Percentiles rank a stretch among this genome's conserved stretches.
phyloP scores from a whole-genome alignment of 2,329 filamentous ascomycete genomes.

The Thielaviopsis musarum region DNA sequence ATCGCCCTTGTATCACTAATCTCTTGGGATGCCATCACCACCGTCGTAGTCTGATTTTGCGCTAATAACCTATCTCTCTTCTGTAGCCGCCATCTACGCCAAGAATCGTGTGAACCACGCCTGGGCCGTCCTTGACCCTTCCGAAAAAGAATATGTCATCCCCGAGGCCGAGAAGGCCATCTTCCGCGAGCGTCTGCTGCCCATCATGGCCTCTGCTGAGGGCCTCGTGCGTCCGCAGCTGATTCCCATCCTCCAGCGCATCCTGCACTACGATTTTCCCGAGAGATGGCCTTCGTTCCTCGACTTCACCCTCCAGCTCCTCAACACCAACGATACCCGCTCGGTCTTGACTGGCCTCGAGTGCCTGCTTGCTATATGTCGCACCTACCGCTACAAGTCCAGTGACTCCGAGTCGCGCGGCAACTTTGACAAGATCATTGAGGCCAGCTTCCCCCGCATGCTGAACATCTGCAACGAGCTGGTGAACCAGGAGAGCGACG shows the following conservation, averaged over 20 bases:
- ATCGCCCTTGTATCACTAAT: not conserved
- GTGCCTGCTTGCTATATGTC: slow-evolving; percentile 85
- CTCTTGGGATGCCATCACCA: not conserved
- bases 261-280: slow-evolving; percentile 90
- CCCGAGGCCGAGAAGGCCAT: slow-evolving; percentile 76
- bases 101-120: slow-evolving; percentile 94
- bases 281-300: slow-evolving; percentile 88
- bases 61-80: slow-evolving; percentile 10
- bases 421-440: slow-evolving; percentile 90
- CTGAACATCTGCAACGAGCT: slow-evolving; percentile 75
- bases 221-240: slow-evolving; percentile 80
- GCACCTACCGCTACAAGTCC: slow-evolving; percentile 84
- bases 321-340: slow-evolving; percentile 69
- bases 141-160: slow-evolving; percentile 51
- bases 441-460: slow-evolving; percentile 75
- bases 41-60: not conserved
- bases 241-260: slow-evolving; percentile 85
- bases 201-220: slow-evolving; percentile 66
- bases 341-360: slow-evolving; percentile 88
- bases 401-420: slow-evolving; percentile 57
- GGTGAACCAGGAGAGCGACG: slow-evolving; percentile 77
- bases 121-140: slow-evolving; percentile 68
- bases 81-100: slow-evolving; percentile 79
- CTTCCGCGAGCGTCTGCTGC: slow-evolving; percentile 76
- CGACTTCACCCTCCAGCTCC: slow-evolving; percentile 75